These are phyloP conservation scores for Waitea zeae DNA, from an alignment of 1,284 basidiomycete genomes.

Conservation along the genomic window DNA sequence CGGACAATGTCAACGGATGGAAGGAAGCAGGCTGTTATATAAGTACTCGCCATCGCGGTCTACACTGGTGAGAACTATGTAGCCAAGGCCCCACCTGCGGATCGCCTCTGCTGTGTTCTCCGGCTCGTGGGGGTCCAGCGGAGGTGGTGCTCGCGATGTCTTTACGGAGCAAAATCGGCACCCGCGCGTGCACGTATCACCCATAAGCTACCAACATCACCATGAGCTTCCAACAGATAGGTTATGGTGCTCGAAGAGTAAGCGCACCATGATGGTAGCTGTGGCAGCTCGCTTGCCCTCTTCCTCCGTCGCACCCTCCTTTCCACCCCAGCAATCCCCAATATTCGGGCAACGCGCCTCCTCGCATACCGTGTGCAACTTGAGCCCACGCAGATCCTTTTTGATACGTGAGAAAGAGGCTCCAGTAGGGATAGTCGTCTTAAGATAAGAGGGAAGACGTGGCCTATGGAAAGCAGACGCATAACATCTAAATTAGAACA, in stretches of 20 bases:
- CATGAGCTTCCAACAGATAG: constrained; percentile 3
- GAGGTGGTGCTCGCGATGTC: constrained; percentile 77
- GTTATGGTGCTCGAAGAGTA: constrained; percentile 9
- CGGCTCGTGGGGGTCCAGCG: constrained; percentile 92
- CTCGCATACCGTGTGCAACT: constrained; percentile 94
- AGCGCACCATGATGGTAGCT: constrained; percentile 98
- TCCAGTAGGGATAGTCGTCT: constrained; percentile 88
- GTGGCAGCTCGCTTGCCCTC: constrained; percentile 65
- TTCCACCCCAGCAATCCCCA: constrained; percentile 94
- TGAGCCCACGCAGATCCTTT: constrained; percentile 84
- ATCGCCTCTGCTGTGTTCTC: constrained; percentile 98
- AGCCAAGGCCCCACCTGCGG: constrained; percentile 94
- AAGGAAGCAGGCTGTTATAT: neutral
- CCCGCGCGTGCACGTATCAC: constrained; percentile 97
- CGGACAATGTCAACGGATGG: constrained; percentile 1
- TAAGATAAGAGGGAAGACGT: constrained; percentile 82
- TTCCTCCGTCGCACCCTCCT: constrained; percentile 55
- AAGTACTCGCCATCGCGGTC: constrained; percentile 75
- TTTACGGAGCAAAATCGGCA: constrained; percentile 98
- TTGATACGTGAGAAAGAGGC: constrained; percentile 86
- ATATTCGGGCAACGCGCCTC: constrained; percentile 99
- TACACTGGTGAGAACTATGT: constrained; percentile 94
- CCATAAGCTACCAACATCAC: constrained; percentile 89
- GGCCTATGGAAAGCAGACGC: constrained; percentile 35
- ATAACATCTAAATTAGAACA: too few species aligned